phyloP scores from a whole-genome alignment of 2,329 filamentous ascomycete species.

The Beauveria medogensis region DNA sequence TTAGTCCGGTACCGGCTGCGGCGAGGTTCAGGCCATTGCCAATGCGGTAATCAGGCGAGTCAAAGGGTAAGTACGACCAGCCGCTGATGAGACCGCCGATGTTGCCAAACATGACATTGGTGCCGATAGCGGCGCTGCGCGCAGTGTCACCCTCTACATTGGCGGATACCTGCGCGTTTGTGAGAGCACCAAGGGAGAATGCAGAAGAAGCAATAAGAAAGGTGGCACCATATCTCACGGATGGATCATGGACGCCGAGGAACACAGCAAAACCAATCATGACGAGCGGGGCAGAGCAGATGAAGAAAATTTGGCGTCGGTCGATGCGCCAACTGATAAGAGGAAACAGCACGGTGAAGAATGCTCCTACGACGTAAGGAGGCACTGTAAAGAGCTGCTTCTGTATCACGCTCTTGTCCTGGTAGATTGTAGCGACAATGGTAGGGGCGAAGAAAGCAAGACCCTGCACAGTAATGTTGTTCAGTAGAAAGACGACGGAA shows the following conservation, averaged over 20 bases:
- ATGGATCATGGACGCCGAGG: constrained; percentile 42
- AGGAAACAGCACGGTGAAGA: constrained; percentile 57
- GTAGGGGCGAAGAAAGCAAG: constrained; percentile 63
- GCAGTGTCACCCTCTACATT: constrained; percentile 67
- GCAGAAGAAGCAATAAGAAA: constrained; percentile 60
- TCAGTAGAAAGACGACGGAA: constrained; percentile 51
- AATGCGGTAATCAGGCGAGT: constrained; percentile 59
- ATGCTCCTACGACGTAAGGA: constrained; percentile 59
- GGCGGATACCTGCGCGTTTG: constrained; percentile 59
- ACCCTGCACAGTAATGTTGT: constrained; percentile 65
- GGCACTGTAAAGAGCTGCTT: constrained; percentile 66
- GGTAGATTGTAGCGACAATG: constrained; percentile 62
- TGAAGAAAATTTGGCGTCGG: constrained; percentile 51
- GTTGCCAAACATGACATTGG: constrained; percentile 63
- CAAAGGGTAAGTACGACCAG: constrained; percentile 56
- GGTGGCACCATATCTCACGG: constrained; percentile 59
- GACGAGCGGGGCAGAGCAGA: constrained; percentile 51
- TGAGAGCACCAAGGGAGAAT: constrained; percentile 56
- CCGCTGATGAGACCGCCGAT: constrained; percentile 60
- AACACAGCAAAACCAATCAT: constrained; percentile 68
- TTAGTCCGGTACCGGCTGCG: constrained; percentile 42
- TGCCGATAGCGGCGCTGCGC: constrained; percentile 56
- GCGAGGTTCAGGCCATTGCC: constrained; percentile 64
- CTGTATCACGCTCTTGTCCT: constrained; percentile 42
- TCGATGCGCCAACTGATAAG: constrained; percentile 55